phyloP scores from a whole-genome alignment of 2,329 filamentous ascomycete species.

The Fusarium drepaniforme region DNA sequence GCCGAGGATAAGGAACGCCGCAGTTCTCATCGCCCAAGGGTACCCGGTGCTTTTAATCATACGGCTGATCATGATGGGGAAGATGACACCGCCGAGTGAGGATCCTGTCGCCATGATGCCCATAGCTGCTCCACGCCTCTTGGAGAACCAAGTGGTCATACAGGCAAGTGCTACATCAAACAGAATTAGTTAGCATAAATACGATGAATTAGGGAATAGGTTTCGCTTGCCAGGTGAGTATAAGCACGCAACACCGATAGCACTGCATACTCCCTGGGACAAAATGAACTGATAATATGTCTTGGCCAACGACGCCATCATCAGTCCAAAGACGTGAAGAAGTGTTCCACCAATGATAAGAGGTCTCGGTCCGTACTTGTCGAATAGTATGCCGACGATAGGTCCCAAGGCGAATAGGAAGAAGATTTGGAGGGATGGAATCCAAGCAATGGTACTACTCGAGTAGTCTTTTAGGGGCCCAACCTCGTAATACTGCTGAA shows the following conservation, averaged over 20 bases:
- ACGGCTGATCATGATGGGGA: slow-evolving; percentile 15
- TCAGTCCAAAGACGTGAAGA: neutral
- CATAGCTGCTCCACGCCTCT: slow-evolving; percentile 3
- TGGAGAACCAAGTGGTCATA: slow-evolving; percentile 5
- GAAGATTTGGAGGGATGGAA: neutral
- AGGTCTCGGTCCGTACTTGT: neutral
- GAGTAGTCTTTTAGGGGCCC: neutral
- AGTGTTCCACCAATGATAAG: neutral
- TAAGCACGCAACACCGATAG: neutral
- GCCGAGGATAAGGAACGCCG: neutral
- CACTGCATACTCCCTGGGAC: neutral
- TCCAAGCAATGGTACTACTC: neutral
- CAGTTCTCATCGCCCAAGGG: slow-evolving; percentile 4
- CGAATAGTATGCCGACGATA: neutral
- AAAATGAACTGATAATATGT: neutral
- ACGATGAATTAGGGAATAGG: accelerated
- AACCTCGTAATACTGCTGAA: neutral
- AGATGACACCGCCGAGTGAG: slow-evolving; percentile 13
- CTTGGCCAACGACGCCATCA: neutral
- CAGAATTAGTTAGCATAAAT: neutral
- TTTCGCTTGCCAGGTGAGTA: neutral
- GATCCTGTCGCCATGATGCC: slow-evolving; percentile 11
- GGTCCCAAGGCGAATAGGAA: neutral
- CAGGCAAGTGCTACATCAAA: neutral
- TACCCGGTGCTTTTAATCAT: slow-evolving; percentile 4